phyloP scores from a whole-genome alignment of 1,284 basidiomycete genomes.

The Hemileccinum hortonii region DNA sequence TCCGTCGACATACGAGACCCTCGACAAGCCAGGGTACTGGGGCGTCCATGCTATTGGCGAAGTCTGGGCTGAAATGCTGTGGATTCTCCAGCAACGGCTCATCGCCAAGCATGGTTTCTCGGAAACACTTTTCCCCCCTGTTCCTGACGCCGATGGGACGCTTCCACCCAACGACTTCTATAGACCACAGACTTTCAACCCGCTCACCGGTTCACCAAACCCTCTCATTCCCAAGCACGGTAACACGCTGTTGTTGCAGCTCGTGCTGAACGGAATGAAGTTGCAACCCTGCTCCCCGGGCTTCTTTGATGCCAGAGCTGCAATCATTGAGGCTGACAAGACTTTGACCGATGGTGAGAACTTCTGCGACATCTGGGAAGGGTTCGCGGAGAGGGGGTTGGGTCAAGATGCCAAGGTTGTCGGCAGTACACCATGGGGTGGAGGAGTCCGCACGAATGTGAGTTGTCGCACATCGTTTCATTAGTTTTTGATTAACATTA shows the following conservation, averaged over 20 bases:
- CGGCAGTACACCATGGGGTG: slow-evolving; percentile 91
- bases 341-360: slow-evolving; percentile 91
- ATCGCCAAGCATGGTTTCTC: slow-evolving; percentile 83
- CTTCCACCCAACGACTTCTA: slow-evolving; percentile 76
- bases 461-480: slow-evolving; percentile 14
- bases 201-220: slow-evolving; percentile 43
- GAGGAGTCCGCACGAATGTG: slow-evolving; percentile 71
- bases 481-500: neutral
- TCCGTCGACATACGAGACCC: slow-evolving; percentile 93
- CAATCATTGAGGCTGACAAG: slow-evolving; percentile 92
- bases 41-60: slow-evolving; percentile 91
- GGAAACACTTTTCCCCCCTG: slow-evolving; percentile 79
- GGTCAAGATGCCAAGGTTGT: slow-evolving; percentile 73
- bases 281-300: slow-evolving; percentile 87
- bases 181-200: slow-evolving; percentile 41
- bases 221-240: slow-evolving; percentile 87
- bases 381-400: slow-evolving; percentile 81
- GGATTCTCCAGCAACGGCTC: slow-evolving; percentile 75
- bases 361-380: slow-evolving; percentile 85
- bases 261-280: slow-evolving; percentile 92
- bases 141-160: slow-evolving; percentile 55
- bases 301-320: slow-evolving; percentile 91
- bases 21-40: slow-evolving; percentile 92
- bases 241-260: slow-evolving; percentile 85
- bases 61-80: slow-evolving; percentile 95